These are phyloP conservation scores for Physaria fendleri DNA, from an alignment of 345 rosid species.

Conservation along the genomic window DNA sequence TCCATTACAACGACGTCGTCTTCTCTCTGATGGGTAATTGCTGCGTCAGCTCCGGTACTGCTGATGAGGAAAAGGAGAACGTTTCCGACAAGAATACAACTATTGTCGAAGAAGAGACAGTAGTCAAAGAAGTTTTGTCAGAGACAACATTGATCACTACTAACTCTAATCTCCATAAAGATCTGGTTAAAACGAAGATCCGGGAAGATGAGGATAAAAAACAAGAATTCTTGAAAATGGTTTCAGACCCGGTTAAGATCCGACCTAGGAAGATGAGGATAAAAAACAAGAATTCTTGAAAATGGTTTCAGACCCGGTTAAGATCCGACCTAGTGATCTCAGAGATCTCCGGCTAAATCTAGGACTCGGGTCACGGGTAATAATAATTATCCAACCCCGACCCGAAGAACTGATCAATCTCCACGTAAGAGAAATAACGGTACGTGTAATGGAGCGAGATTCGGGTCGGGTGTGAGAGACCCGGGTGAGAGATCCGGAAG, in stretches of 20 bases:
- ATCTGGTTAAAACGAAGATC: constrained; percentile 30
- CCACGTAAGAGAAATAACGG: constrained; percentile 38
- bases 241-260: constrained; percentile 1
- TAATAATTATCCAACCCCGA: constrained; percentile 40
- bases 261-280: constrained; percentile 5
- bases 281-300: background rate
- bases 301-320: background rate
- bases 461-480: constrained; percentile 38
- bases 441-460: constrained; percentile 19
- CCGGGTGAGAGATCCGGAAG: constrained; percentile 61
- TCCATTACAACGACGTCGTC: constrained; percentile 10
- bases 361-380: constrained; percentile 38
- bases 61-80: constrained; percentile 3
- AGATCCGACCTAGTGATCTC: constrained; percentile 16
- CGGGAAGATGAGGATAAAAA: constrained; percentile 11
- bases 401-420: constrained; percentile 45
- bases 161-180: constrained; percentile 3
- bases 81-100: constrained; percentile 15
- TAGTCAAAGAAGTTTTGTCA: constrained; percentile 79
- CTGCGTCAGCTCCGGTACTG: constrained; percentile 43
- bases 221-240: background rate
- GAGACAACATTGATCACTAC: constrained; percentile 39
- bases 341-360: constrained; percentile 54
- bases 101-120: constrained; percentile 59
- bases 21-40: constrained; percentile 53